Evolutionary conservation across 805 yeast species (phyloP).

Genomic region (Ogataea salicorniae): DNA sequence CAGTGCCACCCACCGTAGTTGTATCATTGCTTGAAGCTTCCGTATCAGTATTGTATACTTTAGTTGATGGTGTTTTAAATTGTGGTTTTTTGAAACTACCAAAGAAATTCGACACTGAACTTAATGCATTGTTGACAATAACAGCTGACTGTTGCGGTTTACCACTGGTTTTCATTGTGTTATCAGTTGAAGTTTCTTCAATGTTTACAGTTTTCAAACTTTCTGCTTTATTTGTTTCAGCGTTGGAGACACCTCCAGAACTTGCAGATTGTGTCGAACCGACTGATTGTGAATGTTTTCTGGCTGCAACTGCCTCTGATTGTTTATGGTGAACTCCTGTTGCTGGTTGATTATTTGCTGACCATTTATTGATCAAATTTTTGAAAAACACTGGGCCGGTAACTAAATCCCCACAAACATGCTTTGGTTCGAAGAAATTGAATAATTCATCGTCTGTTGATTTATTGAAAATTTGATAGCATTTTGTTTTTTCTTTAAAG

Average conservation of each 20-base stretch:
- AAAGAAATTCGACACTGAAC: slow-evolving; percentile 1
- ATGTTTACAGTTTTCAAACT: background rate
- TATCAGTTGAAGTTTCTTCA: background rate
- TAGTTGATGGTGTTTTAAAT: background rate
- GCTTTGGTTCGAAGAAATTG: slow-evolving; percentile 33
- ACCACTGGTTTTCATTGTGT: background rate
- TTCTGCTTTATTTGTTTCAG: background rate
- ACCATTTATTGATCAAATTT: slow-evolving; percentile 3
- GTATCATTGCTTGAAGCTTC: too few species aligned
- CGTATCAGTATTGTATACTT: too few species aligned
- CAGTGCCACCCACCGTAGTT: too few species aligned
- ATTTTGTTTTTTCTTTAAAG: slow-evolving; percentile 50
- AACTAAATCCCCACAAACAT: slow-evolving; percentile 15
- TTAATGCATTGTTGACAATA: background rate
- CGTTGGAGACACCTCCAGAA: background rate
- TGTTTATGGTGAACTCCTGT: background rate
- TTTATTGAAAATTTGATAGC: slow-evolving; percentile 48
- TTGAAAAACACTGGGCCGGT: slow-evolving; percentile 8
- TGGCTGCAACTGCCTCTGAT: background rate
- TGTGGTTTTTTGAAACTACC: background rate
- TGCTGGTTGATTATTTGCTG: background rate
- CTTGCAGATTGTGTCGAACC: background rate
- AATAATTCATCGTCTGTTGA: slow-evolving; percentile 67
- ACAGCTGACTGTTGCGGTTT: background rate
- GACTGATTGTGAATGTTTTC: background rate